These are phyloP conservation scores for Boletus fagicola DNA, from an alignment of 768 basidiomycete genomes.

Conservation along the genomic window DNA sequence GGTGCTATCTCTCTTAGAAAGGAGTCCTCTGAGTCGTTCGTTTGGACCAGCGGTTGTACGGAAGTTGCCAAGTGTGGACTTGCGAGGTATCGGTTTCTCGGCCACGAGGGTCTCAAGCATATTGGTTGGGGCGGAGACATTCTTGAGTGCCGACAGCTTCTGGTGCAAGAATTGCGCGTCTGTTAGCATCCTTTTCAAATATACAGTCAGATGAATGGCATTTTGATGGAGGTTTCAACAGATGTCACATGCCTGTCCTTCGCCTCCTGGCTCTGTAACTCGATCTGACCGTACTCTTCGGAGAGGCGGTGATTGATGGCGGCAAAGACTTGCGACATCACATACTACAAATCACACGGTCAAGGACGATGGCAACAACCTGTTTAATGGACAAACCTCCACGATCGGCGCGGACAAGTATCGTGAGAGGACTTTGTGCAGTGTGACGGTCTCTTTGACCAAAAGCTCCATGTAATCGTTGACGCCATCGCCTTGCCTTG, in stretches of 20 bases:
- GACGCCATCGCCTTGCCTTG: conserved; percentile 57
- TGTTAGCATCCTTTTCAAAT: conserved; percentile 60
- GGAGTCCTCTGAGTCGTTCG: conserved; percentile 39
- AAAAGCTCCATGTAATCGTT: conserved; percentile 93
- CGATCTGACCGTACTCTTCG: conserved; percentile 81
- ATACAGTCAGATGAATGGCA: conserved; percentile 14
- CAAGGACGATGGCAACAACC: conserved; percentile 10
- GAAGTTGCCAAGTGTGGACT: conserved; percentile 25
- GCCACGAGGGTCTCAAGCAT: conserved; percentile 85
- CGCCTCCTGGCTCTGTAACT: conserved; percentile 78
- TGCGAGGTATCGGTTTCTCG: conserved; percentile 65
- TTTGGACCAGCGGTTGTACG: conserved; percentile 29
- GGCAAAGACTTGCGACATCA: conserved; percentile 94
- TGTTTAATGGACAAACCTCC: conserved; percentile 52
- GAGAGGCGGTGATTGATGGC: conserved; percentile 88
- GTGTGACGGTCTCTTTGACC: conserved; percentile 90
- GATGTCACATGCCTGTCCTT: conserved; percentile 65
- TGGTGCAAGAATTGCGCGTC: conserved; percentile 78
- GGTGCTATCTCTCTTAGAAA: conserved; percentile 29
- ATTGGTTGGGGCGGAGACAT: conserved; percentile 64
- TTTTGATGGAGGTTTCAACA: conserved; percentile 5
- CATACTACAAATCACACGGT: conserved; percentile 50
- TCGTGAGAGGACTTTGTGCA: conserved; percentile 93
- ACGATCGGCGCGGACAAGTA: conserved; percentile 79
- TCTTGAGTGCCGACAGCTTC: conserved; percentile 72